Evolutionary conservation across 371 early-diverging fungal species (phyloP), one percentile per base, ranked within the genome.

Genomic region (Mucor plumbeus): DNA sequence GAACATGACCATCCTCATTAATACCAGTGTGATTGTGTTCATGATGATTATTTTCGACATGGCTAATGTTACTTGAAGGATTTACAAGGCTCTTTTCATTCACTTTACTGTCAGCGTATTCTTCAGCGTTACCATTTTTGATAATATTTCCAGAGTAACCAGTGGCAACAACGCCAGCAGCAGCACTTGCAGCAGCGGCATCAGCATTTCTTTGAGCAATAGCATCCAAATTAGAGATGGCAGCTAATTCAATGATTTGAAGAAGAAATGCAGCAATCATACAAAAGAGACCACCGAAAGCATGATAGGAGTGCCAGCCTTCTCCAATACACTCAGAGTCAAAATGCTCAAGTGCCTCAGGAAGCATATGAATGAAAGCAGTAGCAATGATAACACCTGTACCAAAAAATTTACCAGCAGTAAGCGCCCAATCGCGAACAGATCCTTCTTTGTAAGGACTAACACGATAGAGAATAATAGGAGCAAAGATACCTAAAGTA

Each of bases 361-460:
- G 79, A 31, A 81, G 71, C 85, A 91, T 86, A 71, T 94, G 94
- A 68, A 94, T 84, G 59, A 93, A 90, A 21, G 89, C 93, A 7
- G 92, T 92, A 9, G 92, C 84, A 58, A 93, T 75, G 40, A 94
- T 91, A 8, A 94, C 88, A 58, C 94, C 94, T 1, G 90, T 88
- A 36, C 94, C 92, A 66, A 94, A 75, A 31, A 75, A 75, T 64
- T 75, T 75, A 60, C 76, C 76, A 50, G 67, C 56, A 9, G 73
- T 69, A 9, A 75, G 35, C 5, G 59, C 47, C 64, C 66, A 70
- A 34, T 72, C 73, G 13, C 70, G 50, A 21, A 60, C 9, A 48
- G 55, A 61, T 13, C 73, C 73, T 26, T 63, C 53, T 43, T 67
- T 39, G 48, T 61, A 56, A 50, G 74, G 69, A 34, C 65, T 63